Conservation (phyloP, 495 filamentous ascomycete species). For the Glonium stellatum region DNA sequence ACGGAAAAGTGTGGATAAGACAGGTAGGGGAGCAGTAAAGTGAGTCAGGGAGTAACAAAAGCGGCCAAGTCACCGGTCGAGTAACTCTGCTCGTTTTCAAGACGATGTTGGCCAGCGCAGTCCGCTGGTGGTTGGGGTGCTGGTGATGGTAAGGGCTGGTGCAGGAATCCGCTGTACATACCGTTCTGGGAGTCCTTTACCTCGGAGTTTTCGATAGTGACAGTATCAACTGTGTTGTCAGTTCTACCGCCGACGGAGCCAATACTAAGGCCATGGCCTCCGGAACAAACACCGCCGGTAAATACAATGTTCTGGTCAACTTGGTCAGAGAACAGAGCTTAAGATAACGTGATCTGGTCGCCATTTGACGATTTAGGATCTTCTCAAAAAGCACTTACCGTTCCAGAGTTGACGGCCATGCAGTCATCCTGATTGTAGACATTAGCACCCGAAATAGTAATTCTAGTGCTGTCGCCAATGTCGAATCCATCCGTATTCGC, state of each 20-base stretch:
- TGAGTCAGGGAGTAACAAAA: no score
- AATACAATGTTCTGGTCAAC: slow-evolving; percentile 26
- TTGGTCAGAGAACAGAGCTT: slow-evolving; percentile 47
- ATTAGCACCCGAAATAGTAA: slow-evolving; percentile 34
- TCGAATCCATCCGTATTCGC: slow-evolving; percentile 66
- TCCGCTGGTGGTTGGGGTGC: no score
- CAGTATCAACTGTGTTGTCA: slow-evolving; percentile 53
- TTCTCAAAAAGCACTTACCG: no score
- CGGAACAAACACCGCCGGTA: slow-evolving; percentile 25
- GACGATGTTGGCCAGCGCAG: no score
- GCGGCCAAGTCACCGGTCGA: no score
- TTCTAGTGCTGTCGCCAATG: slow-evolving; percentile 43
- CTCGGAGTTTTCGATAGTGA: slow-evolving; percentile 47
- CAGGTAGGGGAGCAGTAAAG: no score
- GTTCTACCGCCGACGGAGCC: slow-evolving; percentile 58
- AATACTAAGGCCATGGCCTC: slow-evolving; percentile 30
- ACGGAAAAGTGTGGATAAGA: no score
- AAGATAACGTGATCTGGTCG: slow-evolving; percentile 53
- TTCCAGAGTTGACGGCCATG: slow-evolving; percentile 26
- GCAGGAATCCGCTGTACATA: slow-evolving; percentile 22
- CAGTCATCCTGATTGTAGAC: slow-evolving; percentile 31
- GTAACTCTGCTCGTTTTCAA: no score
- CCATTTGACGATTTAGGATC: no score
- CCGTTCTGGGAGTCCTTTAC: slow-evolving; percentile 52
- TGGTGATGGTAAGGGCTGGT: not conserved